A percentile compares a stretch with the other conserved stretches of the same genome.
Evolutionary conservation across 805 yeast species (phyloP).

Genomic region (Saturnispora halmiae): DNA sequence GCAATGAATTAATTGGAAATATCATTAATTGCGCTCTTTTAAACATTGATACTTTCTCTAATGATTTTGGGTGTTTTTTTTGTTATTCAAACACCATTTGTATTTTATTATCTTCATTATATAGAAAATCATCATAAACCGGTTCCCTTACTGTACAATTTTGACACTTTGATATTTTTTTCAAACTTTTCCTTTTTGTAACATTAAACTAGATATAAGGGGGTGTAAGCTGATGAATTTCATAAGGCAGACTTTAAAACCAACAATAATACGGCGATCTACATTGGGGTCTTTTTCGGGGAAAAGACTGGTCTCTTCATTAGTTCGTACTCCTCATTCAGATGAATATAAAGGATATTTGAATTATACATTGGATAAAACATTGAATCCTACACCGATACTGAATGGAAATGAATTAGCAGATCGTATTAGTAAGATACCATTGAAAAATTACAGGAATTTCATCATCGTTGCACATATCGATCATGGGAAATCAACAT

Average conservation of each 20-base stretch:
- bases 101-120: background rate
- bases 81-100: background rate
- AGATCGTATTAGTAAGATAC: constrained; percentile 62
- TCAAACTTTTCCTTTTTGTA: background rate
- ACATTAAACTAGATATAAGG: too few species aligned
- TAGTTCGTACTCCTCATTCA: constrained; percentile 10
- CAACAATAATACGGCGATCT: background rate
- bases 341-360: constrained; percentile 23
- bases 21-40: too few species aligned
- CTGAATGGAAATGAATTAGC: constrained; percentile 18
- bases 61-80: too few species aligned
- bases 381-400: constrained; percentile 23
- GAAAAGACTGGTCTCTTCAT: background rate
- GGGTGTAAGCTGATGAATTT: background rate
- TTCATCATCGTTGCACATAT: constrained; percentile 96
- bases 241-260: background rate
- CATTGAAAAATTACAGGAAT: constrained; percentile 74
- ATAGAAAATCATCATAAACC: background rate
- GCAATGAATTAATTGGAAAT: too few species aligned
- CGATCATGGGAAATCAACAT: constrained; percentile 75
- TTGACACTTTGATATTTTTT: too few species aligned
- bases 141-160: background rate
- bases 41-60: too few species aligned
- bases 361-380: constrained; percentile 22
- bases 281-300: background rate